Evolutionary conservation across 2,329 filamentous ascomycete species (phyloP), one percentile per base, ranked within the genome.

Genomic region (Microsporum canis): DNA sequence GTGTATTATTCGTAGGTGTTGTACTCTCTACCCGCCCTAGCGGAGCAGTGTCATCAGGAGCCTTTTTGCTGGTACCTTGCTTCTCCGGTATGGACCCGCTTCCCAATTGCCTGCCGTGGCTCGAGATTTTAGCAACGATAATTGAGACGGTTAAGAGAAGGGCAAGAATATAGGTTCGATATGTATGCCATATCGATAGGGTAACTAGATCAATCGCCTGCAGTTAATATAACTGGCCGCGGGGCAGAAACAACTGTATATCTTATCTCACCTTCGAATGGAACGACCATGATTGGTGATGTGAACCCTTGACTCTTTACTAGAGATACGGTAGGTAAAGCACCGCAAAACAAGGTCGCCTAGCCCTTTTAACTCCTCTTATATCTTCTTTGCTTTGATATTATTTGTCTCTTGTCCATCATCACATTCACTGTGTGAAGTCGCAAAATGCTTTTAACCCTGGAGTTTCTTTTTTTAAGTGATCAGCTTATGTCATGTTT

Each of bases 111-210:
- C 33, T 53, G 49, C 49, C 3, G 3, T 53, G 49, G 8, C 17
- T 17, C 23, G 23, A 55, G 31, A 33, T 41, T 45, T 47, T 41
- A 43, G 33, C 5, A 3, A n/a, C 57, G 34, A 61, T 14, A 7
- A 63, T 41, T 34, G 55, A 39, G 36, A 49, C 53, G 23, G 38
- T 43, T 14, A 58, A 45, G 14, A 60, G 7, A 12, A 59, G 27
- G 14, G 58, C 34, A 4, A 64, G 47, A 36, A 57, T 45, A 31
- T 61, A 63, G 5, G 51, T 56, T 12, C 63, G 55, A 29, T 64
- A 64, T 3, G 61, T 41, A 56, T 64, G 63, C 63, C 63, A 64
- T 17, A 64, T 23, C 31, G 61, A 64, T 17, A 64, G 39, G 5
- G 39, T 41, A 23, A 43, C 63, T 64, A 41, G 10, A 59, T 41